Evolutionary conservation across 768 basidiomycete genomes (phyloP).

Genomic region (Mycena epipterygia): DNA sequence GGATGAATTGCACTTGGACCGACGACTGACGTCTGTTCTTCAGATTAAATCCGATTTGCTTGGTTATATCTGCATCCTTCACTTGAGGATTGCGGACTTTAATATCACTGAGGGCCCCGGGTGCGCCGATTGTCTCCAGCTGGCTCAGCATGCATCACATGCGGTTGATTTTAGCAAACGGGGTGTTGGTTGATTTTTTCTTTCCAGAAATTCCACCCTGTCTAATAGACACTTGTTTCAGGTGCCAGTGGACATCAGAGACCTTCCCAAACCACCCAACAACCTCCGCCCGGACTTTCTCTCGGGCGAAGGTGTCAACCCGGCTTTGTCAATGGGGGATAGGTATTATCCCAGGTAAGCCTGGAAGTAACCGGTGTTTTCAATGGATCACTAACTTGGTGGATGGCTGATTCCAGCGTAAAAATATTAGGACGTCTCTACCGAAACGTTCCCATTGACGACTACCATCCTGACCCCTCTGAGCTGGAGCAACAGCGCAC

Average conservation of each 20-base stretch:
- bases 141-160: conserved; percentile 61
- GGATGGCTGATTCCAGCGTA: too few species aligned
- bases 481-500: conserved; percentile 23
- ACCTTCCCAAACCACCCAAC: conserved; percentile 48
- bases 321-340: conserved; percentile 28
- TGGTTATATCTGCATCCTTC: conserved; percentile 56
- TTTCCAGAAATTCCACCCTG: background rate
- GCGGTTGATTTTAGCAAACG: conserved; percentile 65
- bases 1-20: conserved; percentile 13
- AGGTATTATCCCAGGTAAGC: conserved; percentile 56
- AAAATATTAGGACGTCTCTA: conserved; percentile 61
- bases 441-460: conserved; percentile 56
- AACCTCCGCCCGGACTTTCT: conserved; percentile 58
- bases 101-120: conserved; percentile 44
- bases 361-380: too few species aligned
- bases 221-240: background rate
- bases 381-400: too few species aligned
- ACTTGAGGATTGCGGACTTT: conserved; percentile 60
- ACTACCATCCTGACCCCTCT: conserved; percentile 44
- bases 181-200: conserved; percentile 44
- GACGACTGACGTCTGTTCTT: background rate
- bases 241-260: conserved; percentile 49
- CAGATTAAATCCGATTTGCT: conserved; percentile 55
- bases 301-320: conserved; percentile 53
- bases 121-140: conserved; percentile 51